phyloP scores from a whole-genome alignment of 2,329 filamentous ascomycete species.

The Sordariomycetes sp. region DNA sequence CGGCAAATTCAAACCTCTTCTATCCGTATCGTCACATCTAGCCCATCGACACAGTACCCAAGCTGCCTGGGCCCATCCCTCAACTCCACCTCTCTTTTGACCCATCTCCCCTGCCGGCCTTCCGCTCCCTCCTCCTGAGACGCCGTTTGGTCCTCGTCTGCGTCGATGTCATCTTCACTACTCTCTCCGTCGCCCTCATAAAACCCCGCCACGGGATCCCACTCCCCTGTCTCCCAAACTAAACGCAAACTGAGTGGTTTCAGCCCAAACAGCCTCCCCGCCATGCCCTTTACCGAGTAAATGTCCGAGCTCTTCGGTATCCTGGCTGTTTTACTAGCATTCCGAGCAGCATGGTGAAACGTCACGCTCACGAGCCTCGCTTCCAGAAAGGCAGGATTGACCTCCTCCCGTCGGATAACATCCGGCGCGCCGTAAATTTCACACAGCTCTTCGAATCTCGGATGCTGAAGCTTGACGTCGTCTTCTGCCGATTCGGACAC shows the following conservation, averaged over 20 bases:
- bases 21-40: constrained; percentile 62
- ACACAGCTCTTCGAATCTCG: constrained; percentile 66
- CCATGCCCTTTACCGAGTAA: constrained; percentile 73
- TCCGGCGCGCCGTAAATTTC: constrained; percentile 64
- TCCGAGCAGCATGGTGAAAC: constrained; percentile 27
- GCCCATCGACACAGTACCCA: constrained; percentile 73
- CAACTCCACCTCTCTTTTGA: constrained; percentile 72
- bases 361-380: constrained; percentile 63
- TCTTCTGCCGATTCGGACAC: constrained; percentile 43
- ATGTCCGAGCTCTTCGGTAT: constrained; percentile 73
- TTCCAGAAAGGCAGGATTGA: constrained; percentile 75
- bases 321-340: constrained; percentile 24
- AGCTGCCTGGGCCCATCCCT: constrained; percentile 71
- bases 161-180: constrained; percentile 40
- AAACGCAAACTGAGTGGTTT: constrained; percentile 56
- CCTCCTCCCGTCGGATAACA: constrained; percentile 43
- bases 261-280: constrained; percentile 59
- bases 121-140: constrained; percentile 15
- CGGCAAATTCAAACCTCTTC: constrained; percentile 35
- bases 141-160: constrained; percentile 15
- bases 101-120: constrained; percentile 47
- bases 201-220: constrained; percentile 65
- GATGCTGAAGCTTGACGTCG: constrained; percentile 54
- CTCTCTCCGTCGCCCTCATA: constrained; percentile 47
- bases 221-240: constrained; percentile 85